Base-by-base conservation (phyloP, 768 basidiomycete species). In the Cantharellus cinnabarinus region DNA sequence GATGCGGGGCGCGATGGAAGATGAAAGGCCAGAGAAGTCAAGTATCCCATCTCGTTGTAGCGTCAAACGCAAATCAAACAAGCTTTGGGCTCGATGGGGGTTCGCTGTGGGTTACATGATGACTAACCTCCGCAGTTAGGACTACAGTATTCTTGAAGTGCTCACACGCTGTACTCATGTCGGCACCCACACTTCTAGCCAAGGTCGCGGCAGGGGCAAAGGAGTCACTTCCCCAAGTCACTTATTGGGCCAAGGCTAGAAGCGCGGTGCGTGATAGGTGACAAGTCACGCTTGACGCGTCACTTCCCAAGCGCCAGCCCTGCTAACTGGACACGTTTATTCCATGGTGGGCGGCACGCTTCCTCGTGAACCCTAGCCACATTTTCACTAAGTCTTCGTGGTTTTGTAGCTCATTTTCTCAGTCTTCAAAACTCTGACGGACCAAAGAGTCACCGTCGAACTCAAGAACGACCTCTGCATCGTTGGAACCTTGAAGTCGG, bases 401-500 rank as follows among this genome's bases (percentile, higher is more conserved):
- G 20, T 29, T 29, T 29, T 3, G 40, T 62, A 87, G 90, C 83
- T 94, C 65, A 93, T 89, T 64, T 90, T 89, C 74, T 97, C 93
- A 51, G 93, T 98, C 37, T 98, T 99, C 82, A 98, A 98, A 73
- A 98, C 95, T 4, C 80, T 99, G 40, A 97, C 93, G 5, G 91
- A 97, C 72, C 94, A 98, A 68, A 81, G 83, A 67, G 93, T 98
- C 66, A 90, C 88, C 3, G 93, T 95, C 63, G 91, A 97, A 70
- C 81, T 99, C 67, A 99, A 99, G 75, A 99, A 99, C 73, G 95
- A 98, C 71, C 81, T 98, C 58, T 90, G 86, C 20, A 95, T 99
- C 70, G 89, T 86, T 5, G 94, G 94, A 1, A 83, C 87, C 37
- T 72, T 99, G 65, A 95, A 95, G 77, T 95, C 90, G 40, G 93